Conservation (phyloP, 179 eudicot genomes). For the Sideroxylon spinosum region DNA sequence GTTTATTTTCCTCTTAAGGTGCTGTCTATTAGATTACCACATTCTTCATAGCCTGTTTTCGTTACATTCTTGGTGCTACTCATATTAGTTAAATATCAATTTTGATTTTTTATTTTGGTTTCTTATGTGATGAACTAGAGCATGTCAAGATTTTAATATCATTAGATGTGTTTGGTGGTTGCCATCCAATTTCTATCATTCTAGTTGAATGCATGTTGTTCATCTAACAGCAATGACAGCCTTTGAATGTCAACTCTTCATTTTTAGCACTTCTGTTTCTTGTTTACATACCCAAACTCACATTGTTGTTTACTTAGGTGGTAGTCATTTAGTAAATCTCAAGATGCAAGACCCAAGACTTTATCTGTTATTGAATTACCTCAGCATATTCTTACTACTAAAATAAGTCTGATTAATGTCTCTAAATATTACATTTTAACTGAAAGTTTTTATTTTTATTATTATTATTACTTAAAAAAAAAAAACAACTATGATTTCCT, state of each 20-base stretch:
- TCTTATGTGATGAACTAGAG: neutral
- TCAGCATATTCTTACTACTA: neutral
- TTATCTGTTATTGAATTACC: neutral
- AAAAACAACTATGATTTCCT: neutral
- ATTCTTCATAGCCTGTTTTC: neutral
- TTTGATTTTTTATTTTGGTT: neutral
- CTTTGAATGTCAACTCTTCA: neutral
- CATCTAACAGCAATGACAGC: neutral
- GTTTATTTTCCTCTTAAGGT: constrained; percentile 9
- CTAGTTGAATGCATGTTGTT: neutral
- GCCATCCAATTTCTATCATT: neutral
- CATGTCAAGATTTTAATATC: neutral
- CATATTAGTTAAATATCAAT: neutral
- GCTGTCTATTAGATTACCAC: neutral
- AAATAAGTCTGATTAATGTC: neutral
- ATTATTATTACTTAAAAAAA: neutral
- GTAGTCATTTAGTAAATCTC: neutral
- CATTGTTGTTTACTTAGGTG: neutral
- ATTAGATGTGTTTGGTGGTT: neutral
- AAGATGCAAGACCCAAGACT: neutral
- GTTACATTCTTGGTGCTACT: neutral
- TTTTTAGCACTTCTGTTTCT: neutral
- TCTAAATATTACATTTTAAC: neutral
- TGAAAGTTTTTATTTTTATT: too few relatives aligned
- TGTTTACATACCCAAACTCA: neutral